These are phyloP conservation scores for Penicillium sp. DNA, from an alignment of 2,329 filamentous ascomycete species.

Conservation along the genomic window DNA sequence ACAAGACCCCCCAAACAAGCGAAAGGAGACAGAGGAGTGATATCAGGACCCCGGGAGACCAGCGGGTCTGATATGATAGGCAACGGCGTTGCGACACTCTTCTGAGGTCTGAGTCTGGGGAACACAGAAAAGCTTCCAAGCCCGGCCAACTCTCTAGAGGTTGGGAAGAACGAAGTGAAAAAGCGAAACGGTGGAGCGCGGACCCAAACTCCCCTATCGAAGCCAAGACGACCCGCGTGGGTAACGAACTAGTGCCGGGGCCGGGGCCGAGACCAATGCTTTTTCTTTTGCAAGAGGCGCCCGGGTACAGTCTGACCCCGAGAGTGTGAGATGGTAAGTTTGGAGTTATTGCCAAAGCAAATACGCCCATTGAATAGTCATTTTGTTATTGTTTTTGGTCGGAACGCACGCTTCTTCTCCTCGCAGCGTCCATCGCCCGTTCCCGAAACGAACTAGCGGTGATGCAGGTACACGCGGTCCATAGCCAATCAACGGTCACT, in stretches of 20 bases:
- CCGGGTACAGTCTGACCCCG: not conserved
- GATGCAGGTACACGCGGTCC: slow-evolving; percentile 17
- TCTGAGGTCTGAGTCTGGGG: not conserved
- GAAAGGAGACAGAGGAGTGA: not conserved
- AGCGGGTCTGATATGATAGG: slow-evolving; percentile 11
- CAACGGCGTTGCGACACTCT: slow-evolving; percentile 7
- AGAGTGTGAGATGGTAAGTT: not conserved
- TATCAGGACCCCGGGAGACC: slow-evolving; percentile 7
- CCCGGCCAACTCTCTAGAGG: slow-evolving; percentile 1
- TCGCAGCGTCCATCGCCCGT: not conserved
- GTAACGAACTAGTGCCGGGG: slow-evolving; percentile 17
- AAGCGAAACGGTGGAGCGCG: slow-evolving; percentile 16
- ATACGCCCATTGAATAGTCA: not conserved
- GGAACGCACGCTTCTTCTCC: not conserved
- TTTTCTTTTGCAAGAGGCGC: not conserved
- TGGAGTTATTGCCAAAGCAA: not conserved
- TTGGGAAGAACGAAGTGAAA: slow-evolving; percentile 11
- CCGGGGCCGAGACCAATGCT: slow-evolving; percentile 1
- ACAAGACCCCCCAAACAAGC: slow-evolving; percentile 1
- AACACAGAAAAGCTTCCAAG: slow-evolving; percentile 1
- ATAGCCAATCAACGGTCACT: slow-evolving; percentile 5
- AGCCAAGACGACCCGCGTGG: slow-evolving; percentile 22
- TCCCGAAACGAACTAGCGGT: slow-evolving; percentile 1
- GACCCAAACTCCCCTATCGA: slow-evolving; percentile 22
- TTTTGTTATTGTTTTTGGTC: not conserved